Percentiles rank a stretch among this genome's conserved stretches.
These are phyloP conservation scores for Fusarium odoratissimum DNA, from an alignment of 2,329 filamentous ascomycete genomes.

Conservation along the genomic window DNA sequence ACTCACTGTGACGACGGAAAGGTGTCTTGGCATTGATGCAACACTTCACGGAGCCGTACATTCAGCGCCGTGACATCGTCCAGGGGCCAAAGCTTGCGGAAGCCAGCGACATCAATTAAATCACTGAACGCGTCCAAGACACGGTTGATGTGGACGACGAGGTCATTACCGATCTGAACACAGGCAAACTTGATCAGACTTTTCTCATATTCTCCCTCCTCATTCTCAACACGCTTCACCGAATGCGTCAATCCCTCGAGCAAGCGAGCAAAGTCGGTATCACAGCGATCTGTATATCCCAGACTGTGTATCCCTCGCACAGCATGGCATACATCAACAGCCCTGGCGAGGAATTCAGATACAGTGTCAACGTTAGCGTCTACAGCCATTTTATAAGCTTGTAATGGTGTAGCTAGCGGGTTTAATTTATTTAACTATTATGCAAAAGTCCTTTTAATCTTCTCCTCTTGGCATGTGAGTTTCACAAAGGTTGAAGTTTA, in stretches of 20 bases:
- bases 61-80: constrained; percentile 34
- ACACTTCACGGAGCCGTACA: constrained; percentile 33
- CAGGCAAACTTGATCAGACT: constrained; percentile 31
- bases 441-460: background rate
- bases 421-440: constrained; percentile 4
- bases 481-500: background rate
- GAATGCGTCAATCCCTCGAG: constrained; percentile 10
- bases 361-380: background rate
- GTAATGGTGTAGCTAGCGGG: constrained; percentile 36
- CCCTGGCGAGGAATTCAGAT: constrained; percentile 34
- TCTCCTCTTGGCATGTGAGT: background rate
- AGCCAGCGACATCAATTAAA: constrained; percentile 2
- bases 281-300: background rate
- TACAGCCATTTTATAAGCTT: constrained; percentile 50
- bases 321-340: constrained; percentile 14
- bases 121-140: background rate
- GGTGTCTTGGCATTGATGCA: constrained; percentile 18
- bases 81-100: constrained; percentile 35
- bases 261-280: constrained; percentile 12
- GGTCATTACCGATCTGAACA: constrained; percentile 43
- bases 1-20: constrained; percentile 14
- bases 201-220: background rate
- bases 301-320: constrained; percentile 19
- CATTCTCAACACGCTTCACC: constrained; percentile 4
- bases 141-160: constrained; percentile 39